A percentile compares a stretch with the other conserved stretches of the same genome.
phyloP scores from a whole-genome alignment of 257 asterid genomes.

The Solanum neorickii region DNA sequence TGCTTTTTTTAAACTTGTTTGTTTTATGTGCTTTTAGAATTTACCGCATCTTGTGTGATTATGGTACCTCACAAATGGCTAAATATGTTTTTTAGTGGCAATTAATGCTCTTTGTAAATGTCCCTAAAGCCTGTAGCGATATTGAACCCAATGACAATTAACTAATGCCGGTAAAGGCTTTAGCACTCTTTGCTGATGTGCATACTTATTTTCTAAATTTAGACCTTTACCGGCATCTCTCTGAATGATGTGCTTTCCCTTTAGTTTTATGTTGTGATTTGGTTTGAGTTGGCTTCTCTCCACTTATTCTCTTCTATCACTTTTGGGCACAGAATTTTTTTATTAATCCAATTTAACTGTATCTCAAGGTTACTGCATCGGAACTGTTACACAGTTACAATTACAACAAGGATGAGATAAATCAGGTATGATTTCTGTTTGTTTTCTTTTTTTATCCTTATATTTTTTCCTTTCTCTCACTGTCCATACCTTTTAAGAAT shows the following conservation, averaged over 20 bases:
- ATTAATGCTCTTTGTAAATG: no score
- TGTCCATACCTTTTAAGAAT: neutral
- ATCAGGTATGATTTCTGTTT: conserved; percentile 42
- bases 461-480: neutral
- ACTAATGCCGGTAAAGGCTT: no score
- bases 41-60: neutral
- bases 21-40: neutral
- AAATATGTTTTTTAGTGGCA: neutral
- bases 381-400: conserved; percentile 53
- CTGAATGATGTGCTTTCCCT: neutral
- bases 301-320: neutral
- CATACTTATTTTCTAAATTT: neutral
- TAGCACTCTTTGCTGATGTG: no score
- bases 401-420: conserved; percentile 87
- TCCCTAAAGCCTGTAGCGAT: no score
- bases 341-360: conserved; percentile 6
- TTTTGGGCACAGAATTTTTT: neutral
- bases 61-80: neutral
- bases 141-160: no score
- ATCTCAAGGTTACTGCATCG: conserved; percentile 48
- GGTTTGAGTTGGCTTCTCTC: neutral
- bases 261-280: neutral
- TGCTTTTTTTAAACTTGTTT: neutral
- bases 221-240: neutral
- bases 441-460: neutral